Evolutionary conservation across 148 eudicot genomes (phyloP), one percentile per base, ranked within the genome.

Genomic region (Mesembryanthemum crystallinum): DNA sequence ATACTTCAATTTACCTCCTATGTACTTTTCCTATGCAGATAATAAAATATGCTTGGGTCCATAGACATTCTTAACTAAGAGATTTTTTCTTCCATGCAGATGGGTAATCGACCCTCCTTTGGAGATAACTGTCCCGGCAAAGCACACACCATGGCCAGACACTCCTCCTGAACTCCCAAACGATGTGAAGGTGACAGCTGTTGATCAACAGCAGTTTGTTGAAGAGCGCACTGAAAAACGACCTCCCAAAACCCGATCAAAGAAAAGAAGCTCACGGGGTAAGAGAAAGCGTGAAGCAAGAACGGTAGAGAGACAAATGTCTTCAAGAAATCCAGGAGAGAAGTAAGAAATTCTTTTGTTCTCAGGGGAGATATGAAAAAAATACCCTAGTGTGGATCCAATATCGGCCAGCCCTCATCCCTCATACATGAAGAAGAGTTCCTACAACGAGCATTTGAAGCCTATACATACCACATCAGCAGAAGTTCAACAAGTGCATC

Each of bases 111-210:
- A 96, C 77, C 87, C 93, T 54, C 98, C 92, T 17, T 72, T 96
- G 75, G 99, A 95, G 45, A 85, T 92, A 42, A 92, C 97, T 1
- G 93, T 96, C 75, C 89, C 98, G n/a, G 97, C 99, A 58, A 96
- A 91, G 75, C 99, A 76, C 76, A 92, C 99, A 54, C 94, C 99
- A 70, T 92, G 99, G 99, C 98, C 97, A 57, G 98, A 96, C 24
- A 76, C 83, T 73, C 88, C 89, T 75, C 93, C 90, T 51, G 99
- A 91, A 72, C 91, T 91, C 71, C 88, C 92, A 35, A 51, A 90
- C 42, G 73, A 28, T 68, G 87, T 76, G 63, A 89, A 83, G 76
- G 79, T 69, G 57, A 79, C 72, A 32, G 77, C 61, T 43, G 37
- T 28, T 64, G 77, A 82, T n/a, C n/a, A n/a, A 54, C 81, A 63